Percentiles rank a stretch among this genome's conserved stretches.
phyloP scores from a whole-genome alignment of 805 yeast species.

The Saturnispora hagleri region DNA sequence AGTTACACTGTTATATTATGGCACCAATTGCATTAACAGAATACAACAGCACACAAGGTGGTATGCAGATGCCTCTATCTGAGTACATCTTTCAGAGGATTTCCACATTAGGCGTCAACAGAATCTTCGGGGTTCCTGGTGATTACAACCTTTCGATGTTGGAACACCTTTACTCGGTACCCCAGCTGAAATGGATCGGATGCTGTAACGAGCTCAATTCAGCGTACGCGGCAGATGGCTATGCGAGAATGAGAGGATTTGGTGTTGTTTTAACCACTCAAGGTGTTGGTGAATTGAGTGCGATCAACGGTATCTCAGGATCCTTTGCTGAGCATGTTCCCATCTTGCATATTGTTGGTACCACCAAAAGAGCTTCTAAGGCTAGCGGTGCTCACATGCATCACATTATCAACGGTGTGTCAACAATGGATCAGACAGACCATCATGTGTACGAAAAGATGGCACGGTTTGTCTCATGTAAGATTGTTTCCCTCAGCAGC shows the following conservation, averaged over 20 bases:
- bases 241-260: constrained; percentile 52
- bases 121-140: constrained; percentile 74
- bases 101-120: constrained; percentile 43
- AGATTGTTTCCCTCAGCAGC: constrained; percentile 40
- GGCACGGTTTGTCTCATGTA: constrained; percentile 48
- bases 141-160: constrained; percentile 61
- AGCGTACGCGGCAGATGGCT: constrained; percentile 88
- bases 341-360: constrained; percentile 77
- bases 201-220: constrained; percentile 84
- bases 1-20: constrained; percentile 5
- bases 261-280: constrained; percentile 65
- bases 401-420: constrained; percentile 48
- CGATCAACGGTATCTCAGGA: constrained; percentile 75
- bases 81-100: constrained; percentile 57
- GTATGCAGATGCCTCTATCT: constrained; percentile 38
- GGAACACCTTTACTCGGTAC: constrained; percentile 52
- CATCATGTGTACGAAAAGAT: constrained; percentile 58
- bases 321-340: constrained; percentile 77
- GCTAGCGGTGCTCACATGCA: constrained; percentile 33
- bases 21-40: constrained; percentile 16
- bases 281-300: constrained; percentile 87
- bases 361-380: constrained; percentile 37
- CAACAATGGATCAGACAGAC: constrained; percentile 43
- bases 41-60: background rate
- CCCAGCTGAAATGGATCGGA: constrained; percentile 60